These are phyloP conservation scores for Clavulina sp. DNA, from an alignment of 768 basidiomycete species.

Conservation along the genomic window DNA sequence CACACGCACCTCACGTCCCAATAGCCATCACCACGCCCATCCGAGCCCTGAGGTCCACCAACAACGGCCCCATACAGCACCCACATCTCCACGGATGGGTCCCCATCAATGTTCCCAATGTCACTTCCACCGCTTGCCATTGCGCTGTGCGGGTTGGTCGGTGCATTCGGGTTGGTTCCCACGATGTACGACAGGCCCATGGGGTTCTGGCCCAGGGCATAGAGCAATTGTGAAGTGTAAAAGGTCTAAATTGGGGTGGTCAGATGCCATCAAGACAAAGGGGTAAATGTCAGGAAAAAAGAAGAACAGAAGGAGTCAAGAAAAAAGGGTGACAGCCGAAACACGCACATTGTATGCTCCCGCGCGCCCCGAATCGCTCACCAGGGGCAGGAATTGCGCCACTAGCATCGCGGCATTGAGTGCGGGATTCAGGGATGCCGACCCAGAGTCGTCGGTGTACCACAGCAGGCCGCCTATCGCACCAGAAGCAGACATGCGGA, in stretches of 20 bases:
- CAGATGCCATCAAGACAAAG: neutral
- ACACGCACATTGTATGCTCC: conserved; percentile 37
- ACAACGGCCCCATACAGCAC: conserved; percentile 76
- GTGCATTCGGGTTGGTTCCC: conserved; percentile 79
- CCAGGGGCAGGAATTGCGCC: conserved; percentile 55
- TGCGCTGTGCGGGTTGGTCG: conserved; percentile 78
- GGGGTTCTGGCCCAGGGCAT: conserved; percentile 73
- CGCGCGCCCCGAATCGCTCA: conserved; percentile 40
- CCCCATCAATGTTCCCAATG: conserved; percentile 48
- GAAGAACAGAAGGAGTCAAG: neutral
- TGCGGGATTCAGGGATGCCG: conserved; percentile 68
- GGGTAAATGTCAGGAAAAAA: neutral
- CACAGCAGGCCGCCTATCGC: conserved; percentile 59
- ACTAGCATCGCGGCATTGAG: conserved; percentile 77
- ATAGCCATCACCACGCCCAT: conserved; percentile 50
- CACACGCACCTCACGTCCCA: conserved; percentile 81
- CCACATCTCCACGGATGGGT: conserved; percentile 53
- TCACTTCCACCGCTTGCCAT: conserved; percentile 71
- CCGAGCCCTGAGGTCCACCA: conserved; percentile 78
- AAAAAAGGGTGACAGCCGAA: conserved; percentile 5
- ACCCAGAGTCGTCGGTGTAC: conserved; percentile 69
- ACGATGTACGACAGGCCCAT: conserved; percentile 83
- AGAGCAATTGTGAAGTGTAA: conserved; percentile 62
- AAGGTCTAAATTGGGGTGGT: conserved; percentile 32
- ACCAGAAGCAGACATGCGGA: too few relatives aligned